Conservation (phyloP, 768 basidiomycete genomes). For the Hygrocybe coccinea region DNA sequence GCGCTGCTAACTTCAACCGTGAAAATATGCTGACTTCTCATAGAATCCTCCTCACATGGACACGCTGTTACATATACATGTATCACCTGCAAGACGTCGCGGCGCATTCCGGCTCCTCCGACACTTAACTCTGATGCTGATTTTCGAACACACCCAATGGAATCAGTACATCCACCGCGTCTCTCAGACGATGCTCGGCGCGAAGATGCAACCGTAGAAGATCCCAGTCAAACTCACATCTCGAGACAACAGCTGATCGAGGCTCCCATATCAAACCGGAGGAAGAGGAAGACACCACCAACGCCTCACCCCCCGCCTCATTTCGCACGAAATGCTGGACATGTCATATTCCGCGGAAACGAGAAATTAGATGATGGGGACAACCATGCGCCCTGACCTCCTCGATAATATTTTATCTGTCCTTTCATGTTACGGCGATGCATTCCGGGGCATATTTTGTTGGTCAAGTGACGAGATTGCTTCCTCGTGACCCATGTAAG, state of each 20-base stretch:
- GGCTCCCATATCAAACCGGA: slow-evolving; percentile 10
- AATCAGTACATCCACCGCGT: not conserved
- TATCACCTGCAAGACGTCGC: slow-evolving; percentile 48
- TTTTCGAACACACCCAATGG: not conserved
- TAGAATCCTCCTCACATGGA: slow-evolving; percentile 42
- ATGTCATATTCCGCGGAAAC: slow-evolving; percentile 64
- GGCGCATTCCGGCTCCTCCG: slow-evolving; percentile 66
- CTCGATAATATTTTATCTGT: not conserved
- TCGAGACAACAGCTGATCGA: not conserved
- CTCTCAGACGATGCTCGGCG: not conserved
- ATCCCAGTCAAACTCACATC: not conserved
- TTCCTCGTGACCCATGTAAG: too few species aligned
- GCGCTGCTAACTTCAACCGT: slow-evolving; percentile 17
- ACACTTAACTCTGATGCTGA: slow-evolving; percentile 14
- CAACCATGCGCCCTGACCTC: slow-evolving; percentile 17
- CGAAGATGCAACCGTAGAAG: not conserved
- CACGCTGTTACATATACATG: slow-evolving; percentile 59
- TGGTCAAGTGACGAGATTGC: too few species aligned
- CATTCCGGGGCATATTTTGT: not conserved
- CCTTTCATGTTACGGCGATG: not conserved
- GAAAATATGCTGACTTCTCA: too few species aligned
- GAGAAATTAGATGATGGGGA: slow-evolving; percentile 34
- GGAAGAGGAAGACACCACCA: slow-evolving; percentile 21
- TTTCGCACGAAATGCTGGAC: slow-evolving; percentile 59
- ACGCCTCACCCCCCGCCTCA: slow-evolving; percentile 49